Conservation (phyloP, 495 filamentous ascomycete species). For the Rusavskia elegans region DNA sequence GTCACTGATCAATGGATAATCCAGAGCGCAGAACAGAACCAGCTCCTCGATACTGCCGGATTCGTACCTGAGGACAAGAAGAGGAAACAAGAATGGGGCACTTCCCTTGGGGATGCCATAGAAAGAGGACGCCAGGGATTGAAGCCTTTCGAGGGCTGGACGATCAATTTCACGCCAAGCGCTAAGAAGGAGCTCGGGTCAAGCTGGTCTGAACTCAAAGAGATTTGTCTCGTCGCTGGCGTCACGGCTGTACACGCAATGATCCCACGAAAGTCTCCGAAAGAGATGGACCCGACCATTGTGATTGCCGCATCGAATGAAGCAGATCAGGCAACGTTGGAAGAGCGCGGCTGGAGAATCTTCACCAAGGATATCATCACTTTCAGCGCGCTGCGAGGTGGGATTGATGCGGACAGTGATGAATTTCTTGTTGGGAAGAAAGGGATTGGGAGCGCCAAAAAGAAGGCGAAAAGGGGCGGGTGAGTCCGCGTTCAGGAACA, state of each 20-base stretch:
- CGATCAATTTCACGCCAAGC: conserved; percentile 19
- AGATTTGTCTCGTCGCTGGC: conserved; percentile 16
- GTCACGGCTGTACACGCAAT: conserved; percentile 5
- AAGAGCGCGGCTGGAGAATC: background rate
- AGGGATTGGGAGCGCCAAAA: background rate
- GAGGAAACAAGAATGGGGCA: conserved; percentile 20
- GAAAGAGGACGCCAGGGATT: conserved; percentile 8
- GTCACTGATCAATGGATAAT: conserved; percentile 24
- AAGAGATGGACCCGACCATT: conserved; percentile 1
- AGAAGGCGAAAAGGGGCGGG: background rate
- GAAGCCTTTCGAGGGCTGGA: conserved; percentile 14
- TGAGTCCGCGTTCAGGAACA: no score
- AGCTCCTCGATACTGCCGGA: conserved; percentile 12
- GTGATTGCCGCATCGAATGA: conserved; percentile 4
- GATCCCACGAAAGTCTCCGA: conserved; percentile 2
- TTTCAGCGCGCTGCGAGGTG: conserved; percentile 12
- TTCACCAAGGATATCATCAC: conserved; percentile 10
- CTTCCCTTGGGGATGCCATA: conserved; percentile 15
- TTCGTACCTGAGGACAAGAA: conserved; percentile 15
- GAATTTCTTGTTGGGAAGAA: conserved; percentile 2
- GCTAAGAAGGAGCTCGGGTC: conserved; percentile 17
- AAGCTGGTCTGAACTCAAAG: conserved; percentile 18
- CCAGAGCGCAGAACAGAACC: conserved; percentile 10
- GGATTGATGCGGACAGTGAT: conserved; percentile 6
- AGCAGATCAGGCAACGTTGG: background rate